phyloP scores from a whole-genome alignment of 495 filamentous ascomycete genomes.

The Trypethelium eluteriae region DNA sequence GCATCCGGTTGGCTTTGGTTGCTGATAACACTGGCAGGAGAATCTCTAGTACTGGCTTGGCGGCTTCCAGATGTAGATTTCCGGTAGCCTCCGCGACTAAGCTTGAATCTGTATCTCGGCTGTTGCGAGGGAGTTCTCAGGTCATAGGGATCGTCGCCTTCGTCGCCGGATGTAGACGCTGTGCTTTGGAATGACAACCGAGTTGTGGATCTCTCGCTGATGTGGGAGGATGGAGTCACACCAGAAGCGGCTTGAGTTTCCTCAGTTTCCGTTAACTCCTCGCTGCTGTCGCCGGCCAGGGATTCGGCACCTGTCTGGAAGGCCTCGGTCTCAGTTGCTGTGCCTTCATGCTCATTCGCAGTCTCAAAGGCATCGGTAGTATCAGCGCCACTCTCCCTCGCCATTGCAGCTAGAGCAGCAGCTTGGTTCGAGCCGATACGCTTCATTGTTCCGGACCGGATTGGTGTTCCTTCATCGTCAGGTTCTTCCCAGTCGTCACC shows the following conservation, averaged over 20 bases:
- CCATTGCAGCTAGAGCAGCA: slow-evolving; percentile 49
- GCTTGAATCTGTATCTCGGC: slow-evolving; percentile 61
- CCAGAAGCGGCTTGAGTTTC: slow-evolving; percentile 19
- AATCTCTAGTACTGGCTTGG: slow-evolving; percentile 46
- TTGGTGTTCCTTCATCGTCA: slow-evolving; percentile 46
- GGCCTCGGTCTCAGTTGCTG: slow-evolving; percentile 75
- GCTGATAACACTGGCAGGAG: slow-evolving; percentile 50
- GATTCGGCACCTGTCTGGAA: slow-evolving; percentile 86
- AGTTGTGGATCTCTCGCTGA: slow-evolving; percentile 45
- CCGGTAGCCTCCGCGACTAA: slow-evolving; percentile 49
- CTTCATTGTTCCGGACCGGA: slow-evolving; percentile 25
- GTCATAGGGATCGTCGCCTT: slow-evolving; percentile 56
- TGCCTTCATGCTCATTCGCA: slow-evolving; percentile 65
- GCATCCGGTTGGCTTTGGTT: slow-evolving; percentile 46
- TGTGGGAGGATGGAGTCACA: slow-evolving; percentile 30
- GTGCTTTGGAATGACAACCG: slow-evolving; percentile 74
- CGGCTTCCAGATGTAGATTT: slow-evolving; percentile 39
- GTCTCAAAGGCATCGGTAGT: slow-evolving; percentile 81
- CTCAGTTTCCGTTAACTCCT: slow-evolving; percentile 85
- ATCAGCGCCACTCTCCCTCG: slow-evolving; percentile 80
- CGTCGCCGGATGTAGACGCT: slow-evolving; percentile 79
- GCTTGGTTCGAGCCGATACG: slow-evolving; percentile 25
- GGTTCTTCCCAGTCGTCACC: slow-evolving; percentile 93
- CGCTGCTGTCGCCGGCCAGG: slow-evolving; percentile 70
- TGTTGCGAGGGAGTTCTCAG: slow-evolving; percentile 56